phyloP scores from a whole-genome alignment of 805 yeast genomes.

The Candida stauntonica region DNA sequence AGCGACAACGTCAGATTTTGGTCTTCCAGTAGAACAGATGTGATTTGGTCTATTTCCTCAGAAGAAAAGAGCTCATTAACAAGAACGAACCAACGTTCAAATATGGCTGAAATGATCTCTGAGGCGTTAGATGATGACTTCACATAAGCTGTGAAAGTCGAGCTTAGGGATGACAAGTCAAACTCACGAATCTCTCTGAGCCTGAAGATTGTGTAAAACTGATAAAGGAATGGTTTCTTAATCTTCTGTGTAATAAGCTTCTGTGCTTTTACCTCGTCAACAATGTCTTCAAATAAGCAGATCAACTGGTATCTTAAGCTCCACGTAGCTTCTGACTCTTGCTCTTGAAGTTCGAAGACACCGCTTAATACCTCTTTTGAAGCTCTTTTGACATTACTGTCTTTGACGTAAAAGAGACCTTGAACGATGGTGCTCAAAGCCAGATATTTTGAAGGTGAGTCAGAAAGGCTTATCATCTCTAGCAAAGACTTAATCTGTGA shows the following conservation, averaged over 20 bases:
- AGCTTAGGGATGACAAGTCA: constrained; percentile 20
- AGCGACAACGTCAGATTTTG: constrained; percentile 23
- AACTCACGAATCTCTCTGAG: constrained; percentile 40
- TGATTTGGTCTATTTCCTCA: constrained; percentile 28
- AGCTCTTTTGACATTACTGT: constrained; percentile 25
- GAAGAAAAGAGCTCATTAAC: constrained; percentile 32
- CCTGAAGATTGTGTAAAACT: constrained; percentile 43
- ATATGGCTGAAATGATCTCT: constrained; percentile 24
- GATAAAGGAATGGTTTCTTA: constrained; percentile 6
- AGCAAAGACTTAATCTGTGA: constrained; percentile 36
- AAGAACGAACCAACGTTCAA: constrained; percentile 55
- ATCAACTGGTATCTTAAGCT: constrained; percentile 42
- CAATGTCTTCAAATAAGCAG: constrained; percentile 41
- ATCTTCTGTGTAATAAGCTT: constrained; percentile 3
- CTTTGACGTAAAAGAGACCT: constrained; percentile 38
- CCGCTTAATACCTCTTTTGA: constrained; percentile 22
- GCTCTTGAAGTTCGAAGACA: constrained; percentile 23
- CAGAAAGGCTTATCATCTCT: constrained; percentile 17
- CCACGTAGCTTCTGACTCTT: constrained; percentile 34
- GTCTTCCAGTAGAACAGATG: constrained; percentile 24
- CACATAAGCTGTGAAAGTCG: constrained; percentile 27
- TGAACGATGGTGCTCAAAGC: constrained; percentile 31
- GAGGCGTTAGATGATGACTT: constrained; percentile 7
- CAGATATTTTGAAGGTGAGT: constrained; percentile 16
- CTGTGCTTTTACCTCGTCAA: constrained; percentile 25